These are phyloP conservation scores for Chaetomiaceae sp. DNA, from an alignment of 2,329 filamentous ascomycete genomes.

Conservation along the genomic window DNA sequence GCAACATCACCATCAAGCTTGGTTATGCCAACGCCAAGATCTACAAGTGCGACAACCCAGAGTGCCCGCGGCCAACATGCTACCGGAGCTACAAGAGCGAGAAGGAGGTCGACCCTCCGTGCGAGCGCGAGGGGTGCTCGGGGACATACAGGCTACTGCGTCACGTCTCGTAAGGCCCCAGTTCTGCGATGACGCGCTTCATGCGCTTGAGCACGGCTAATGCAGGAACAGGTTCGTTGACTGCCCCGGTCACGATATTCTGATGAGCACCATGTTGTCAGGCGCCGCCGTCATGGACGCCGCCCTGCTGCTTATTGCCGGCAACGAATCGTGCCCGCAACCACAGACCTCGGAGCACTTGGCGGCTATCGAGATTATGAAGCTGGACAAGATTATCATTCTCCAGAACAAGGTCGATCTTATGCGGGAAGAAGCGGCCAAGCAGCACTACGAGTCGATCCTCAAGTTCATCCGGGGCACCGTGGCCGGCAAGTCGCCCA, in stretches of 20 bases:
- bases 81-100: constrained; percentile 98
- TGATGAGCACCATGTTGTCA: constrained; percentile 99
- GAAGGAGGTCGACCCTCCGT: constrained; percentile 95
- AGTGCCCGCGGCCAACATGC: constrained; percentile 90
- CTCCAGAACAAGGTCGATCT: constrained; percentile 99
- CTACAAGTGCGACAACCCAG: constrained; percentile 92
- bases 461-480: constrained; percentile 98
- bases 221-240: constrained; percentile 72
- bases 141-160: constrained; percentile 84
- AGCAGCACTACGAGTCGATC: constrained; percentile 94
- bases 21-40: constrained; percentile 99
- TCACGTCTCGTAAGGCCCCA: constrained; percentile 76
- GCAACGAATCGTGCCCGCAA: constrained; percentile 97
- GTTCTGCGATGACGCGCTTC: neutral
- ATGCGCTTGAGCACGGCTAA: constrained; percentile 25
- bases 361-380: constrained; percentile 99
- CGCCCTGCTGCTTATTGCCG: constrained; percentile 89
- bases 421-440: constrained; percentile 92
- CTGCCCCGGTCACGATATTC: constrained; percentile 99
- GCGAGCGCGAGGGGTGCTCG: constrained; percentile 85
- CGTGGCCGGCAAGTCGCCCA: constrained; percentile 87
- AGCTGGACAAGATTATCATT: constrained; percentile 98
- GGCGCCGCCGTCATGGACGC: constrained; percentile 99
- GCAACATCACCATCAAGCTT: constrained; percentile 99
- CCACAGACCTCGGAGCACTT: constrained; percentile 98